phyloP scores from a whole-genome alignment of 2,329 filamentous ascomycete genomes.

The Paradendryphiella salina region DNA sequence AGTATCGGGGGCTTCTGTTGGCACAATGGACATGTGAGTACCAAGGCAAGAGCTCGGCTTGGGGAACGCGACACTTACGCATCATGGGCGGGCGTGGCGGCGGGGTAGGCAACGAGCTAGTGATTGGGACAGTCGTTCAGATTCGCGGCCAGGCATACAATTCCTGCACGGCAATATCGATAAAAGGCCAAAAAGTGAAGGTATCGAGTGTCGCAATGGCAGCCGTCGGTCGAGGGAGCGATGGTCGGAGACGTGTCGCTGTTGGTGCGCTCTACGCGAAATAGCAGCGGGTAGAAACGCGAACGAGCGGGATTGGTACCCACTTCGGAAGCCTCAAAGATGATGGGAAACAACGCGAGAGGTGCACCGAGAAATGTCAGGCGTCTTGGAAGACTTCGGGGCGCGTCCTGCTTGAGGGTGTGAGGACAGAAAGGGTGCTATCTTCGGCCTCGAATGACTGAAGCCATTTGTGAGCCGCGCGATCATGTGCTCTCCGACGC shows the following conservation, averaged over 20 bases:
- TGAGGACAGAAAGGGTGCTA: slow-evolving; percentile 11
- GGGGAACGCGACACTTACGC: slow-evolving; percentile 27
- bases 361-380: slow-evolving; percentile 11
- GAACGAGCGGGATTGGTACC: slow-evolving; percentile 18
- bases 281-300: slow-evolving; percentile 21
- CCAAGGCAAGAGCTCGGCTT: slow-evolving; percentile 11
- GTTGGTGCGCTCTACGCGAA: slow-evolving; percentile 14
- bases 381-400: slow-evolving; percentile 4
- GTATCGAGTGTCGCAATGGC: slow-evolving; percentile 3
- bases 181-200: background rate
- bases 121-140: slow-evolving; percentile 8
- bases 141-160: slow-evolving; percentile 3
- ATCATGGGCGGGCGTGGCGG: slow-evolving; percentile 20
- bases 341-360: slow-evolving; percentile 8
- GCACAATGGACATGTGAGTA: slow-evolving; percentile 27
- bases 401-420: slow-evolving; percentile 25
- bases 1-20: slow-evolving; percentile 23
- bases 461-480: slow-evolving; percentile 22
- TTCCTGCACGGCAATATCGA: background rate
- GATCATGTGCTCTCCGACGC: slow-evolving; percentile 26
- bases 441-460: slow-evolving; percentile 16
- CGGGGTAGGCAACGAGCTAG: slow-evolving; percentile 20
- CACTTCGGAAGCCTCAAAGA: slow-evolving; percentile 3
- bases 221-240: slow-evolving; percentile 1
- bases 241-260: slow-evolving; percentile 16